Evolutionary conservation across 306 rosid genomes (phyloP).

Genomic region (Biancaea sappan): DNA sequence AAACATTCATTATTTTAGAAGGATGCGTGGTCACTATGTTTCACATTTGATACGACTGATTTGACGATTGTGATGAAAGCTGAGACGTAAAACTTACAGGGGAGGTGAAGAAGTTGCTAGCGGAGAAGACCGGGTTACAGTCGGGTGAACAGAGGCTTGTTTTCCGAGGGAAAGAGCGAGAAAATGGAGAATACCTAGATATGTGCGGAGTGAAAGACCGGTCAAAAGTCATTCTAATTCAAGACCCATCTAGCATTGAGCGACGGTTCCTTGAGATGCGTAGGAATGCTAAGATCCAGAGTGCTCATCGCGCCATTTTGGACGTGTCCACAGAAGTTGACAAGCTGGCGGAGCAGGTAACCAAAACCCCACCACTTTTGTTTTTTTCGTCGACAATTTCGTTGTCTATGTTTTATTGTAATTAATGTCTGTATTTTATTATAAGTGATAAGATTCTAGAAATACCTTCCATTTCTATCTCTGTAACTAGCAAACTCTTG

Average conservation of each 20-base stretch:
- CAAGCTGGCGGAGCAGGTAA: conserved; percentile 71
- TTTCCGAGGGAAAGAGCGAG: conserved; percentile 70
- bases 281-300: conserved; percentile 59
- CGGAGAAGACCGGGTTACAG: conserved; percentile 62
- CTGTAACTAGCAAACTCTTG: too few relatives aligned
- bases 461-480: too few relatives aligned
- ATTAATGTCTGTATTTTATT: neutral
- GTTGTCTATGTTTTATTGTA: neutral
- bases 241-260: conserved; percentile 78
- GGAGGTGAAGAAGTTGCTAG: conserved; percentile 74
- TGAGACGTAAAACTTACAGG: conserved; percentile 45
- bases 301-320: conserved; percentile 60
- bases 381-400: neutral
- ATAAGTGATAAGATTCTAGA: neutral
- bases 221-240: conserved; percentile 59
- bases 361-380: neutral
- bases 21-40: neutral
- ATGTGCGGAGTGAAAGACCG: conserved; percentile 71
- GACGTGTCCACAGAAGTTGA: conserved; percentile 53
- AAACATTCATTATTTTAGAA: neutral
- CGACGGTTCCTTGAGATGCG: conserved; percentile 55
- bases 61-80: neutral
- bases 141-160: conserved; percentile 59
- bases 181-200: conserved; percentile 67
- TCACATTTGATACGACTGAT: neutral